Percentiles rank a stretch among this genome's conserved stretches.
Evolutionary conservation across 257 asterid genomes (phyloP).

Genomic region (Penstemon newberryi): DNA sequence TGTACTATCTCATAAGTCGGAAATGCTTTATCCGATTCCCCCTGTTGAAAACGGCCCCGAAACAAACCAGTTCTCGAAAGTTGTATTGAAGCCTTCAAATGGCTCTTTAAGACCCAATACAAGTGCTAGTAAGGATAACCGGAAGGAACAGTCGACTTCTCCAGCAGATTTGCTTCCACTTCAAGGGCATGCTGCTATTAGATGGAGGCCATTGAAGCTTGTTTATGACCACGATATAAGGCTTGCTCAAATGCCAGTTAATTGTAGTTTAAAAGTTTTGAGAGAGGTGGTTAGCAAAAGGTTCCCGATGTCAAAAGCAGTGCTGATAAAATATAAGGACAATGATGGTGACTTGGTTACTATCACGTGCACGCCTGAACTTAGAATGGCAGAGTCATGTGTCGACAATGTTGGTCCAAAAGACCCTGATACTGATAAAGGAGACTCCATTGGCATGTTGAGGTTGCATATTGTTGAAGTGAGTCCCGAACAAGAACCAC

Average conservation of each 20-base stretch:
- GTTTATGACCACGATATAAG: slow-evolving; percentile 94
- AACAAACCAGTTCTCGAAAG: slow-evolving; percentile 52
- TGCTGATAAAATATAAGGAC: slow-evolving; percentile 79
- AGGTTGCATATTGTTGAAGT: slow-evolving; percentile 93
- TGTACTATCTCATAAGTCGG: slow-evolving; percentile 48
- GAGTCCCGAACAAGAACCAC: slow-evolving; percentile 95
- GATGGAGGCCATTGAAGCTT: slow-evolving; percentile 76
- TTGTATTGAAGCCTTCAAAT: slow-evolving; percentile 69
- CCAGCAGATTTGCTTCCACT: slow-evolving; percentile 19
- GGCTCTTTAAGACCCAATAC: slow-evolving; percentile 48
- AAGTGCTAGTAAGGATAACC: slow-evolving; percentile 39
- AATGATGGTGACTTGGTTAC: slow-evolving; percentile 86
- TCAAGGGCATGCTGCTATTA: slow-evolving; percentile 15
- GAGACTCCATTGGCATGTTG: slow-evolving; percentile 54
- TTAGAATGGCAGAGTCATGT: slow-evolving; percentile 69
- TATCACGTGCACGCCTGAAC: slow-evolving; percentile 71
- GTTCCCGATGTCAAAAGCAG: slow-evolving; percentile 83
- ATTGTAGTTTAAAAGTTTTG: slow-evolving; percentile 65
- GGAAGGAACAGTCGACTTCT: slow-evolving; percentile 29
- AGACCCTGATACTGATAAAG: slow-evolving; percentile 52
- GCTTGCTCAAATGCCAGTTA: slow-evolving; percentile 82
- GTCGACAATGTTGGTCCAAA: slow-evolving; percentile 48
- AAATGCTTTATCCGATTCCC: slow-evolving; percentile 51
- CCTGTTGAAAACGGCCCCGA: slow-evolving; percentile 60
- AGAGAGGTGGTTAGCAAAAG: slow-evolving; percentile 71